Evolutionary conservation across 2,329 filamentous ascomycete species (phyloP).

Genomic region (Colletotrichum gloeosporioides): DNA sequence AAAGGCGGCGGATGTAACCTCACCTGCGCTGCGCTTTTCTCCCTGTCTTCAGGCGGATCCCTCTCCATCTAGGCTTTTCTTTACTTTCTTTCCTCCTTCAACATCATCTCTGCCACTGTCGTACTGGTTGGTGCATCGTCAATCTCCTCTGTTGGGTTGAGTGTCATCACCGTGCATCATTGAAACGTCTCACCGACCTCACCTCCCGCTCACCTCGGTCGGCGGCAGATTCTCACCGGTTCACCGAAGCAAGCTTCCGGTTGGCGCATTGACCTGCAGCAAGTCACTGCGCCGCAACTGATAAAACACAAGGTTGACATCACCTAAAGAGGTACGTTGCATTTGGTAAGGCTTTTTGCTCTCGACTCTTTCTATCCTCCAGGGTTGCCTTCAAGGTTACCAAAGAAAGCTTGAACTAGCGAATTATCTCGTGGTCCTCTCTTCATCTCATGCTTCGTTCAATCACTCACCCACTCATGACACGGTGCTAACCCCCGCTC

Average conservation of each 20-base stretch:
- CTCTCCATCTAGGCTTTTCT: not conserved
- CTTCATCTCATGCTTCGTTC: not conserved
- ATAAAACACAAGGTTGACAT: not conserved
- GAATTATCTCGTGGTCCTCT: not conserved
- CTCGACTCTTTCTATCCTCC: not conserved
- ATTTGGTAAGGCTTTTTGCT: not conserved
- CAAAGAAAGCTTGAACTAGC: not conserved
- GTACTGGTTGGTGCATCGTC: not conserved
- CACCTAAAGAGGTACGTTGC: not conserved
- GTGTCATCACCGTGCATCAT: not conserved
- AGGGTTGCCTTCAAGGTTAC: not conserved
- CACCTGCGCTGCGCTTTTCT: not conserved
- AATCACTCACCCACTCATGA: not conserved
- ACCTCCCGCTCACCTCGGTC: not conserved
- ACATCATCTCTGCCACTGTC: not conserved
- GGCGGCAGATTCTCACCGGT: not conserved
- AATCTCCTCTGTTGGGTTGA: not conserved
- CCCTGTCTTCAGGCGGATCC: not conserved
- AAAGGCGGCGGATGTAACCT: slow-evolving; percentile 13
- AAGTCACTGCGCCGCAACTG: not conserved
- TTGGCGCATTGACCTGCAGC: not conserved
- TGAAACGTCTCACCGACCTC: not conserved
- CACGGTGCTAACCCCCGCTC: not conserved
- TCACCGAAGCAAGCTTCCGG: not conserved
- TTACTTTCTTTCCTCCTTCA: not conserved